A percentile compares a stretch with the other conserved stretches of the same genome.
phyloP scores from a whole-genome alignment of 768 basidiomycete genomes.

The Amanita rimosa region DNA sequence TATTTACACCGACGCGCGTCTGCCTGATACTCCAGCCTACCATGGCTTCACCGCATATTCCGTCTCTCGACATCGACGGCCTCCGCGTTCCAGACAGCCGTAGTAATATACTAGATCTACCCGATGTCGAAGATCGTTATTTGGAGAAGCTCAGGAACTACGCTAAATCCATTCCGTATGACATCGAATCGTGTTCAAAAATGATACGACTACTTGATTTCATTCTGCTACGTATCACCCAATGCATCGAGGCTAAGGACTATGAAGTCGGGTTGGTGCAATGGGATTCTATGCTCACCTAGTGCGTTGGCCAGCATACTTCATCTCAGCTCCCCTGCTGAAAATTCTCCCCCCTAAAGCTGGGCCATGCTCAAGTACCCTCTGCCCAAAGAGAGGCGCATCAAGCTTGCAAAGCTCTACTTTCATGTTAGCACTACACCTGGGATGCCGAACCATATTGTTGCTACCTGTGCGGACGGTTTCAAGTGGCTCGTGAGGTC shows the following conservation, averaged over 20 bases:
- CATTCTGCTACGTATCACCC: slow-evolving; percentile 53
- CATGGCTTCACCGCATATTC: slow-evolving; percentile 38
- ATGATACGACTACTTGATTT: slow-evolving; percentile 72
- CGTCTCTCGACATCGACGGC: slow-evolving; percentile 31
- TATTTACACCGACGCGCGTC: slow-evolving; percentile 2
- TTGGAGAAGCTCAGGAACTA: slow-evolving; percentile 52
- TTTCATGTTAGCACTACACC: slow-evolving; percentile 69
- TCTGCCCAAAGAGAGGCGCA: slow-evolving; percentile 69
- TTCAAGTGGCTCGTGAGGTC: slow-evolving; percentile 50
- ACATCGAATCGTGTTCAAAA: slow-evolving; percentile 62
- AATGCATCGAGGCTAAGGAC: slow-evolving; percentile 71
- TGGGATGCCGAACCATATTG: slow-evolving; percentile 59
- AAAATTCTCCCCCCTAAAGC: slow-evolving; percentile 22
- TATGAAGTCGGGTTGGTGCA: slow-evolving; percentile 73
- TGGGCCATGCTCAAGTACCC: slow-evolving; percentile 83
- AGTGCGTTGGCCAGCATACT: slow-evolving; percentile 33
- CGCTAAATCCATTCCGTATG: slow-evolving; percentile 61
- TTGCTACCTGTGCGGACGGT: slow-evolving; percentile 56
- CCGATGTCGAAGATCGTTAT: slow-evolving; percentile 29
- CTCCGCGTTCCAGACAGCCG: slow-evolving; percentile 8
- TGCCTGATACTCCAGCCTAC: slow-evolving; percentile 9
- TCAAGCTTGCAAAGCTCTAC: slow-evolving; percentile 66
- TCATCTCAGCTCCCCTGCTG: slow-evolving; percentile 6
- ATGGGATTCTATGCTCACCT: slow-evolving; percentile 68
- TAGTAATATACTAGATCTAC: slow-evolving; percentile 17